Conservation (phyloP, 306 rosid genomes). For the Quercus mongolica region DNA sequence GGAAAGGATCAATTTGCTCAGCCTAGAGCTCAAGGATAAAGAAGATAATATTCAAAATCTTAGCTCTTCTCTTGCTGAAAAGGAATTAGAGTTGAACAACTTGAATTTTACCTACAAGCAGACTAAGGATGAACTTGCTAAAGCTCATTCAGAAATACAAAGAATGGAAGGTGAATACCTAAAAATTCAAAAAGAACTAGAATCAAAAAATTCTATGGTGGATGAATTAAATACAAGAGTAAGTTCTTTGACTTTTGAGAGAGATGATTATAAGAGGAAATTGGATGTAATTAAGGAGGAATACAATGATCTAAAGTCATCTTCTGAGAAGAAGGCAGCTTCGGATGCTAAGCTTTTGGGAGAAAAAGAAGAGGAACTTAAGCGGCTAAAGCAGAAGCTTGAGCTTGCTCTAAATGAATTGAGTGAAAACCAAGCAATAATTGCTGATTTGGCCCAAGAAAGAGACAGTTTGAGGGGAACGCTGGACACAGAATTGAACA, state of each 20-base stretch:
- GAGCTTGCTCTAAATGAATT: constrained; percentile 39
- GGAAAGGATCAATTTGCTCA: constrained; percentile 48
- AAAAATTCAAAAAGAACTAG: constrained; percentile 50
- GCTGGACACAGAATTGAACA: constrained; percentile 44
- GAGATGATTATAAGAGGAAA: constrained; percentile 43
- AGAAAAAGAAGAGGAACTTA: constrained; percentile 63
- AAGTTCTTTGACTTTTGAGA: constrained; percentile 45
- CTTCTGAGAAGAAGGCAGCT: constrained; percentile 55
- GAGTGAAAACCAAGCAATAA: constrained; percentile 30
- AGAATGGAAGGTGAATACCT: constrained; percentile 53
- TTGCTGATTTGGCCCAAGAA: constrained; percentile 56
- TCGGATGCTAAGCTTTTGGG: constrained; percentile 50
- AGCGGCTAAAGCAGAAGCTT: constrained; percentile 48
- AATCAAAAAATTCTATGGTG: constrained; percentile 44
- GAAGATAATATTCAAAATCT: constrained; percentile 50
- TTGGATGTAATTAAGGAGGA: constrained; percentile 39
- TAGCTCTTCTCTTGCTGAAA: constrained; percentile 58
- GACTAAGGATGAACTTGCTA: constrained; percentile 47
- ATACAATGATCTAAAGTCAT: constrained; percentile 46
- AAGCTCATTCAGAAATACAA: constrained; percentile 48
- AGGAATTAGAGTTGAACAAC: constrained; percentile 60
- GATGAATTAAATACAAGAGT: constrained; percentile 48
- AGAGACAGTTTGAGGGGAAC: constrained; percentile 43
- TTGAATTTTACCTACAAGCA: constrained; percentile 43
- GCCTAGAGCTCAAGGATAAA: constrained; percentile 53